Base-by-base conservation (phyloP, 148 eudicot genomes). In the Amaranthus palmeri region DNA sequence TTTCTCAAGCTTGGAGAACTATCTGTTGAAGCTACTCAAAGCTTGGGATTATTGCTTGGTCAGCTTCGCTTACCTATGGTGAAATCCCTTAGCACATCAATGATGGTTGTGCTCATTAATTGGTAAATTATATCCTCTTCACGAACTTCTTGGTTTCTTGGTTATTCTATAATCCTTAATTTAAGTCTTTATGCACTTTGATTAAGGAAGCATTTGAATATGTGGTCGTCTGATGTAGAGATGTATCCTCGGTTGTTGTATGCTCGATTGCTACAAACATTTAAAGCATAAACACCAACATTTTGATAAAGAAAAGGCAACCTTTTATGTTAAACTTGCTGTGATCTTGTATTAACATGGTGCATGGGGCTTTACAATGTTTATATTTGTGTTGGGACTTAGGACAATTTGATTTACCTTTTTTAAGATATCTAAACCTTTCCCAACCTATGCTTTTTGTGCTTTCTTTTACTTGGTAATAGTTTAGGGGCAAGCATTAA, bases 31-130 rank as follows among this genome's bases (percentile, higher is more conserved):
- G 99, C 99, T 43, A 90, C 92, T 79, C 84, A 79, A 74, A 88
- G 88, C 79, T 78, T 91, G 81, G 78, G 92, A 81, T 69, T 86
- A 76, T 83, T 95, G 84, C 96, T 95, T 65, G 99, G 90, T 88
- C 97, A 95, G 84, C 93, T 95, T 70, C 89, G 99, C 63, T 76
- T 75, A 68, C 93, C 97, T 51, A 78, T 78, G 67, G 85, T 87
- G 74, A 88, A 87, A 68, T 88, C 98, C 79, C 92, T 85, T 56
- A 88, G 85, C 76, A 87, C 87, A 72, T 88, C 88, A 46, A 78
- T 81, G 83, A 79, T 87, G 63, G 91, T 95, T 63, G 91, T 95
- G 76, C 90, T 95, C 49, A 81, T 95, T 54, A 91, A 95, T 56
- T 85, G 99, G 99, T 92, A 80, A 76, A 40, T 65, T 3, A 51